Evolutionary conservation across 2,329 filamentous ascomycete genomes (phyloP).

Genomic region (Pyrenophora tritici-repentis): DNA sequence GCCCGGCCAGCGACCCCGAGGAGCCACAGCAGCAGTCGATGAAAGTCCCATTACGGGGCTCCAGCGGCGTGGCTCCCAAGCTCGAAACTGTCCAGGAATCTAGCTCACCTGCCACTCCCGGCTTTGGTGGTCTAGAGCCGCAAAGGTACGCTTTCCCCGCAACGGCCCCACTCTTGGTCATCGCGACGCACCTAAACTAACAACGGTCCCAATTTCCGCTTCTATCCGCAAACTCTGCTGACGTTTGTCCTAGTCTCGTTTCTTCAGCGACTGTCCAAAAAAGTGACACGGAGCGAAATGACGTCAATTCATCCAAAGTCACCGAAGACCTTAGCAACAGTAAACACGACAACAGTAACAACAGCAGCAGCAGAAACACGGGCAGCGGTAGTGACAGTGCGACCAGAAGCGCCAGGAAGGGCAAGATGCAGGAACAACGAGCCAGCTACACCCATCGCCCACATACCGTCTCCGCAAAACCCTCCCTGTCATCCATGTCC

Average conservation of each 20-base stretch:
- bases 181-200: slow-evolving; percentile 30
- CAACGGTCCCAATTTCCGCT: slow-evolving; percentile 23
- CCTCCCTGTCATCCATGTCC: slow-evolving; percentile 70
- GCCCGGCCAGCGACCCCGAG: slow-evolving; percentile 41
- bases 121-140: slow-evolving; percentile 47
- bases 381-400: slow-evolving; percentile 72
- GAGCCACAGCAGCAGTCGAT: slow-evolving; percentile 43
- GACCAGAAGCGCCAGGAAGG: slow-evolving; percentile 28
- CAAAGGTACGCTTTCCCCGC: slow-evolving; percentile 40
- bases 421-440: slow-evolving; percentile 52
- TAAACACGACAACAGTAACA: slow-evolving; percentile 49
- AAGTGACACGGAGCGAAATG: slow-evolving; percentile 49
- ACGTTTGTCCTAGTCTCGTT: slow-evolving; percentile 26
- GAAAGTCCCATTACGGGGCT: slow-evolving; percentile 57
- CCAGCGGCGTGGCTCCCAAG: slow-evolving; percentile 62
- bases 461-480: slow-evolving; percentile 61
- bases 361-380: slow-evolving; percentile 46
- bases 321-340: slow-evolving; percentile 53
- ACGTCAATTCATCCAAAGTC: slow-evolving; percentile 52
- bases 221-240: slow-evolving; percentile 26
- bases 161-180: slow-evolving; percentile 36
- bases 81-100: slow-evolving; percentile 93
- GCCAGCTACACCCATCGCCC: slow-evolving; percentile 50
- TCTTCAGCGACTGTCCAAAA: slow-evolving; percentile 26
- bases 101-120: slow-evolving; percentile 72